A percentile compares a stretch with the other conserved stretches of the same genome.
These are phyloP conservation scores for Cardamine resedifolia DNA, from an alignment of 345 rosid genomes.

Conservation along the genomic window DNA sequence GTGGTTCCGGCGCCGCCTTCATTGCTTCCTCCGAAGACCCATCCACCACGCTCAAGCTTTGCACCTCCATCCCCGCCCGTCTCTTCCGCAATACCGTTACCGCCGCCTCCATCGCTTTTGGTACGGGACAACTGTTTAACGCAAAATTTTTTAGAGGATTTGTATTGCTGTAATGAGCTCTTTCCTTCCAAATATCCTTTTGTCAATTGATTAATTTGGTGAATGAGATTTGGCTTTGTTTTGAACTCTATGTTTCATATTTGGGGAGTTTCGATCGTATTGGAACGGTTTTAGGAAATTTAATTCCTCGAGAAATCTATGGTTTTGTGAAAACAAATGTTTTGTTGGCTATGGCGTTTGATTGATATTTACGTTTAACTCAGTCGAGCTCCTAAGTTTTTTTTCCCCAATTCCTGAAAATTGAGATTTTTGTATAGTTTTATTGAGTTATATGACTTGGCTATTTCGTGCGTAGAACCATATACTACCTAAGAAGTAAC, in stretches of 20 bases:
- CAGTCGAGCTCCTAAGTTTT: background rate
- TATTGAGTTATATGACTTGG: background rate
- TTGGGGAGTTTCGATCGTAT: background rate
- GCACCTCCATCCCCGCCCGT: conserved; percentile 76
- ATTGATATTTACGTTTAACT: background rate
- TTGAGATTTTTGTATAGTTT: background rate
- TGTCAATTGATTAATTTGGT: background rate
- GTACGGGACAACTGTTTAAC: conserved; percentile 43
- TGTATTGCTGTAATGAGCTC: background rate
- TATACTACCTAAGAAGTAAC: background rate
- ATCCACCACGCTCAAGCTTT: conserved; percentile 62
- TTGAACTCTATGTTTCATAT: background rate
- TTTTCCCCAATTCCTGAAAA: no score
- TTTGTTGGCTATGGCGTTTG: background rate
- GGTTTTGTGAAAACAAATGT: background rate
- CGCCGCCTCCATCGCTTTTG: conserved; percentile 84
- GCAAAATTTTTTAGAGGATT: background rate
- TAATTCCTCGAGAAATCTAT: background rate
- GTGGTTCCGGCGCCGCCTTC: conserved; percentile 64
- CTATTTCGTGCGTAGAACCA: no score
- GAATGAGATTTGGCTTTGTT: background rate
- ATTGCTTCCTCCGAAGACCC: conserved; percentile 77
- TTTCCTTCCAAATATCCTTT: background rate
- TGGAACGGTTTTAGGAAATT: background rate
- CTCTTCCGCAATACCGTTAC: conserved; percentile 67